phyloP scores from a whole-genome alignment of 169 alveolate species.

The Cryptosporidium ryanae region DNA sequence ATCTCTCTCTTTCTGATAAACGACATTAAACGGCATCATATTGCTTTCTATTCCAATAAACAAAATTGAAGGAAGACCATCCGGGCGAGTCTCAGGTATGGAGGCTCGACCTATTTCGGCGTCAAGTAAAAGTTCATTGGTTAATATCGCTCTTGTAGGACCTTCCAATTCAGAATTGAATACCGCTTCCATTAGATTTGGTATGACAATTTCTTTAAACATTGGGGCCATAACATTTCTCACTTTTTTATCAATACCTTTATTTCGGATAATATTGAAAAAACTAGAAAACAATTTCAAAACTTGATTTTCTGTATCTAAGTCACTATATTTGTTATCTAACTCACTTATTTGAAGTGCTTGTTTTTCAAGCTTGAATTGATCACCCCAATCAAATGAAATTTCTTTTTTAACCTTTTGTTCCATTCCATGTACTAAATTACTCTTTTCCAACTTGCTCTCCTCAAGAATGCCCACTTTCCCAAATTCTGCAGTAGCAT shows the following conservation, averaged over 20 bases:
- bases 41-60: conserved; percentile 58
- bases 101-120: conserved; percentile 34
- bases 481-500: too few species aligned
- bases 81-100: conserved; percentile 56
- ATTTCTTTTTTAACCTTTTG: neutral
- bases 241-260: neutral
- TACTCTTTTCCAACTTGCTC: too few species aligned
- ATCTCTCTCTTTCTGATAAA: conserved; percentile 21
- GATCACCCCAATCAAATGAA: neutral
- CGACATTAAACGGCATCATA: conserved; percentile 44
- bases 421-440: too few species aligned
- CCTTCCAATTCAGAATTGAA: conserved; percentile 33
- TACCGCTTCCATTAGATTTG: conserved; percentile 26
- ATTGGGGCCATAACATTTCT: neutral
- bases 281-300: conserved; percentile 14
- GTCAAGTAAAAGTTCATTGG: conserved; percentile 42
- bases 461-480: too few species aligned
- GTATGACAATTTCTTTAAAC: conserved; percentile 50
- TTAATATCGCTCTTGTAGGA: conserved; percentile 46
- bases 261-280: conserved; percentile 13
- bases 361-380: neutral
- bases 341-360: neutral
- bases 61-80: conserved; percentile 61
- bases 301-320: conserved; percentile 1
- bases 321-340: neutral